phyloP scores from a whole-genome alignment of 2,329 filamentous ascomycete genomes.

The Epichloe glyceriae region DNA sequence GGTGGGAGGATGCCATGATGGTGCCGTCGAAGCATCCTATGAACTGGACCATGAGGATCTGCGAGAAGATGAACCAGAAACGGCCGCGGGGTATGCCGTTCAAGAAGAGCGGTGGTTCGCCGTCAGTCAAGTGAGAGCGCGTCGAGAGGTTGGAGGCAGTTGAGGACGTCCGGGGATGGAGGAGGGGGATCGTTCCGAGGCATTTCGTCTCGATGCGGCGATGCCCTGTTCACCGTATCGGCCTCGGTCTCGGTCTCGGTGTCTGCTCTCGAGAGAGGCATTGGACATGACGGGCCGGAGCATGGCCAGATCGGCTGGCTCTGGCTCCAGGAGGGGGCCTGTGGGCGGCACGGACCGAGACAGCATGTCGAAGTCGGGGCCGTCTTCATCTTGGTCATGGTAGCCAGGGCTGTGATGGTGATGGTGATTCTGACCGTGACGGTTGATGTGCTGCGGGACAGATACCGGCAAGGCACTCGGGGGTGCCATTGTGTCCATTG shows the following conservation, averaged over 20 bases:
- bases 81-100: constrained; percentile 32
- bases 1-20: constrained; percentile 70
- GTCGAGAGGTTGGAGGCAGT: constrained; percentile 6
- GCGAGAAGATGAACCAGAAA: constrained; percentile 51
- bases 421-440: not conserved
- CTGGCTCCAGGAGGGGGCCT: constrained; percentile 28
- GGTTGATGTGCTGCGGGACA: not conserved
- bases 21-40: constrained; percentile 60
- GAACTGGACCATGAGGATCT: constrained; percentile 45
- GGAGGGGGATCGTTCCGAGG: constrained; percentile 15
- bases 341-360: constrained; percentile 27
- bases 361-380: constrained; percentile 13
- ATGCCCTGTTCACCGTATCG: not conserved
- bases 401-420: not conserved
- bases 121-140: not conserved
- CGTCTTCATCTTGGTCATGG: not conserved
- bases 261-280: not conserved
- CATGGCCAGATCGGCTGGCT: constrained; percentile 26
- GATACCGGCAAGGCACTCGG: not conserved
- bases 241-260: not conserved
- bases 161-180: constrained; percentile 5
- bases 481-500: not conserved
- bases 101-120: constrained; percentile 22
- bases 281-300: constrained; percentile 16
- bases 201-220: not conserved